These are phyloP conservation scores for Pterocarpus santalinus DNA, from an alignment of 306 rosid genomes.

Conservation along the genomic window DNA sequence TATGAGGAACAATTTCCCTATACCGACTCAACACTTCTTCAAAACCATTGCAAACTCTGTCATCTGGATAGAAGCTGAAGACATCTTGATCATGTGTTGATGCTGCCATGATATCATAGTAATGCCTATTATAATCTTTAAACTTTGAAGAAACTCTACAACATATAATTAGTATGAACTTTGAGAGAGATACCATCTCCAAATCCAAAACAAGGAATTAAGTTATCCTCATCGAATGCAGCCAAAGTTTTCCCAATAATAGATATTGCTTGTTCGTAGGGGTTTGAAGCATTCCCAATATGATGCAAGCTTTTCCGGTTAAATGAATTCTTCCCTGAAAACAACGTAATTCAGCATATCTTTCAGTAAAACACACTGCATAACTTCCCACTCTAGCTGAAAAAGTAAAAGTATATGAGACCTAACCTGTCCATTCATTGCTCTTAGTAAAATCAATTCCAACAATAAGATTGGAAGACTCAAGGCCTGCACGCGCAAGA, in stretches of 20 bases:
- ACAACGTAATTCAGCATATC: conserved; percentile 51
- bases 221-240: conserved; percentile 89
- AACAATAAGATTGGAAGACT: conserved; percentile 94
- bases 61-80: conserved; percentile 84
- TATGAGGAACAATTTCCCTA: conserved; percentile 79
- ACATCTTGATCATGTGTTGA: conserved; percentile 93
- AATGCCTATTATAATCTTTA: conserved; percentile 34
- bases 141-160: conserved; percentile 12
- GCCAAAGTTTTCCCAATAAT: conserved; percentile 92
- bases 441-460: conserved; percentile 97
- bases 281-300: conserved; percentile 75
- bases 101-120: conserved; percentile 65
- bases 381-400: conserved; percentile 6
- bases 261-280: conserved; percentile 95
- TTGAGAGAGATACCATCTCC: conserved; percentile 80
- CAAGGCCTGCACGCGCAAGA: conserved; percentile 93
- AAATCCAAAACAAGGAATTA: conserved; percentile 96
- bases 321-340: conserved; percentile 72
- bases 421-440: conserved; percentile 97
- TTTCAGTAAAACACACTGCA: conserved; percentile 45
- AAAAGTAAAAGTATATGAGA: background rate
- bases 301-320: conserved; percentile 83
- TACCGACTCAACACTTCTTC: conserved; percentile 88
- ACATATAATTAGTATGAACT: conserved; percentile 10
- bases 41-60: conserved; percentile 84